Percentiles rank a stretch among this genome's conserved stretches.
Conservation (phyloP, 176 grass and related monocot genomes). For the Oropetium thomaeum region DNA sequence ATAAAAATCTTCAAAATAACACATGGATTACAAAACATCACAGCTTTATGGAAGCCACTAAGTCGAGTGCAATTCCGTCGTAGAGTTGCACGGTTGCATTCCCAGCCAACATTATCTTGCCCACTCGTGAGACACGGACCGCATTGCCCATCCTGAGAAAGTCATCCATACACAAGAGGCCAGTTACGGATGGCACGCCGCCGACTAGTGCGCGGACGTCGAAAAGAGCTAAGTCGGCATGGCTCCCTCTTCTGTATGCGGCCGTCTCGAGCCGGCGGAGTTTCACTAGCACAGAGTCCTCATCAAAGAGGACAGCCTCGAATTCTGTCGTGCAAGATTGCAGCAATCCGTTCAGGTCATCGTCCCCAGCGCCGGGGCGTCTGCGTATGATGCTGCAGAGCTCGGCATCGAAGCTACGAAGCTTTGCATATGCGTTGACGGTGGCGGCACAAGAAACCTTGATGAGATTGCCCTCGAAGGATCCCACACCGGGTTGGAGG, state of each 20-base stretch:
- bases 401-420: neutral
- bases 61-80: neutral
- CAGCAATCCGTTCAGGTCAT: neutral
- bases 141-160: neutral
- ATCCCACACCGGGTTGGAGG: neutral
- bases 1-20: too few species aligned
- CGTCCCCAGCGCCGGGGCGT: neutral
- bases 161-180: neutral
- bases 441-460: neutral
- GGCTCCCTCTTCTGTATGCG: neutral
- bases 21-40: neutral
- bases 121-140: neutral
- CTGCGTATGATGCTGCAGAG: neutral
- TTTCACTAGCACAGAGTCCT: neutral
- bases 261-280: neutral
- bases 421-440: neutral
- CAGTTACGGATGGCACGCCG: accelerated
- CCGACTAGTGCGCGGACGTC: too few species aligned
- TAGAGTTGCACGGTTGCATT: neutral
- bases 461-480: neutral
- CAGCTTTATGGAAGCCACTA: neutral
- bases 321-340: neutral
- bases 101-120: neutral
- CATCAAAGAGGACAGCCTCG: neutral
- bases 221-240: neutral